These are phyloP conservation scores for Citrus trifoliata DNA, from an alignment of 345 rosid species.

Conservation along the genomic window DNA sequence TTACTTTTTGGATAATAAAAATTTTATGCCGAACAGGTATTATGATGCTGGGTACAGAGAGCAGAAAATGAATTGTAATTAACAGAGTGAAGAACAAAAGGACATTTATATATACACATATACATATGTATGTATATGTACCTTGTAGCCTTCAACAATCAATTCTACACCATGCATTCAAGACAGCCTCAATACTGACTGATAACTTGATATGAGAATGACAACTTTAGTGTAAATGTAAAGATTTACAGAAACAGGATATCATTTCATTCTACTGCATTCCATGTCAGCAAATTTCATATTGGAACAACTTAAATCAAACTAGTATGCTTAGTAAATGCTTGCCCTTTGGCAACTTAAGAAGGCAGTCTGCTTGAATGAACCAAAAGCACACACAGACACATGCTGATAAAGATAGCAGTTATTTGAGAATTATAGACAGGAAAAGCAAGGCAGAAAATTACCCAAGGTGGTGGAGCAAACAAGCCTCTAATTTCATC, in stretches of 20 bases:
- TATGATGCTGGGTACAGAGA: neutral
- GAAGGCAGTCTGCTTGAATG: neutral
- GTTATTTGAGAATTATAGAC: neutral
- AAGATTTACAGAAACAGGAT: neutral
- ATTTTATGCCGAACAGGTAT: too few relatives aligned
- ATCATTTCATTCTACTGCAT: neutral
- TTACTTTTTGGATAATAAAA: neutral
- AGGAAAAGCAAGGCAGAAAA: constrained; percentile 1
- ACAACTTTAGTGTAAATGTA: neutral
- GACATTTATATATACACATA: neutral
- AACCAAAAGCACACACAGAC: neutral
- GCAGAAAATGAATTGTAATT: neutral
- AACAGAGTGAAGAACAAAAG: neutral
- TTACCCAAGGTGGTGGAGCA: constrained; percentile 98
- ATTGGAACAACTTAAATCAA: neutral
- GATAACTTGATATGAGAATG: neutral
- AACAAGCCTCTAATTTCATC: constrained; percentile 90
- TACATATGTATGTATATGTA: constrained; percentile 7
- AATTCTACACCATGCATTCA: constrained; percentile 80
- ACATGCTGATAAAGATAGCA: neutral
- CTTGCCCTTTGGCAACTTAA: neutral
- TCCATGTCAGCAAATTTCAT: neutral
- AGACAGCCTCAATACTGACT: constrained; percentile 26
- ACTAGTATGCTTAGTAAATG: neutral
- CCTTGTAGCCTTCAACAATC: constrained; percentile 78